Evolutionary conservation across 2,329 filamentous ascomycete genomes (phyloP).

Genomic region (Bipolaris cookei): DNA sequence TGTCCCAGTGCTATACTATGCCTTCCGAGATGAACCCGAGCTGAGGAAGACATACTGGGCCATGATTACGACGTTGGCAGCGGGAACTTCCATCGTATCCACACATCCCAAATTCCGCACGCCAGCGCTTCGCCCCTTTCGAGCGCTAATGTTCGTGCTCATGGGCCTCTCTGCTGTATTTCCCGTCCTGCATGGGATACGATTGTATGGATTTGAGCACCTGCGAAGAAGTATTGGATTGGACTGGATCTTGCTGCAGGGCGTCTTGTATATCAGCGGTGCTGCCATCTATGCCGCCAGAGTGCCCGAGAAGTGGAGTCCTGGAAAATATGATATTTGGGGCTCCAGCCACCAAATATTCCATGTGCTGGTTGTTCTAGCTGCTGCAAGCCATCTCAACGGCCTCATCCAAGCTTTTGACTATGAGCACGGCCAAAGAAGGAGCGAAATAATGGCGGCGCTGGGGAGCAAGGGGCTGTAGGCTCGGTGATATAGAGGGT

Average conservation of each 20-base stretch:
- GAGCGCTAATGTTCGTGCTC: conserved; percentile 86
- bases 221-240: conserved; percentile 79
- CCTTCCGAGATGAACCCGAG: conserved; percentile 64
- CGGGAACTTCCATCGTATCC: conserved; percentile 77
- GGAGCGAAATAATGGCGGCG: conserved; percentile 12
- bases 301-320: conserved; percentile 80
- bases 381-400: conserved; percentile 79
- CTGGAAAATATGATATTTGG: conserved; percentile 85
- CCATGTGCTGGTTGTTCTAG: conserved; percentile 84
- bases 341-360: conserved; percentile 97
- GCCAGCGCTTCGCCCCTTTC: conserved; percentile 81
- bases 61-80: conserved; percentile 77
- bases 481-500: neutral
- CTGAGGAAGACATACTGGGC: conserved; percentile 75
- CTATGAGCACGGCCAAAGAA: conserved; percentile 68
- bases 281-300: conserved; percentile 85
- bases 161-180: conserved; percentile 85
- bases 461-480: conserved; percentile 4
- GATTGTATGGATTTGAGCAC: conserved; percentile 68
- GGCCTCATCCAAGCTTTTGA: conserved; percentile 87
- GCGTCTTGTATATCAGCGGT: conserved; percentile 82
- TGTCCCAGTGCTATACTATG: conserved; percentile 75
- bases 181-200: conserved; percentile 78
- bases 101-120: conserved; percentile 84
- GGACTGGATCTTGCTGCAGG: conserved; percentile 79